These are phyloP conservation scores for Colletotrichum sp. DNA, from an alignment of 2,329 filamentous ascomycete genomes.

Conservation along the genomic window DNA sequence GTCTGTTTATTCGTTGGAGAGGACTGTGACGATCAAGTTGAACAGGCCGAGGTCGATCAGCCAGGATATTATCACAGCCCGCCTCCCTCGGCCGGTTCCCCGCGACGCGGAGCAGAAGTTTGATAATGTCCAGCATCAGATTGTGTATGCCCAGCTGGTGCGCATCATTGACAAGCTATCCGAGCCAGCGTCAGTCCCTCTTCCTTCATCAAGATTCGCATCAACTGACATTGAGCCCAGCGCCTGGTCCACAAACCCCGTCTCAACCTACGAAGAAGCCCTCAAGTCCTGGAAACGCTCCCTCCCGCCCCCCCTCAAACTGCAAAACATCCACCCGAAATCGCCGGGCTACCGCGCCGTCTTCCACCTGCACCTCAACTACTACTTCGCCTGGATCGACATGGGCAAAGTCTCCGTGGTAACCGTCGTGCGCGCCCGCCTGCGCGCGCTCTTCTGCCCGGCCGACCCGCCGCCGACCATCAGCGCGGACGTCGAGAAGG, in stretches of 20 bases:
- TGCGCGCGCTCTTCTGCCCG: constrained; percentile 22
- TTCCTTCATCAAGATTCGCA: accelerated
- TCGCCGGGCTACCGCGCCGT: constrained; percentile 33
- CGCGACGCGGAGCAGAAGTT: constrained; percentile 30
- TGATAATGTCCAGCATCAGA: constrained; percentile 35
- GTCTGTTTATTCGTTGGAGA: constrained; percentile 32
- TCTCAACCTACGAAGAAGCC: constrained; percentile 19
- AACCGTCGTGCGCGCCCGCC: constrained; percentile 29
- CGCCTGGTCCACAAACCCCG: neutral
- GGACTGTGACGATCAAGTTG: constrained; percentile 27
- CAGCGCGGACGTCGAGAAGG: constrained; percentile 14
- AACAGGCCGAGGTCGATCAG: constrained; percentile 27
- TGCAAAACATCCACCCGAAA: constrained; percentile 29
- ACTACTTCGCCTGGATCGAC: constrained; percentile 39
- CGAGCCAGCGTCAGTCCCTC: constrained; percentile 24
- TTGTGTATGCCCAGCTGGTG: constrained; percentile 31
- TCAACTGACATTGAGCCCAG: neutral
- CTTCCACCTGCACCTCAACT: constrained; percentile 39
- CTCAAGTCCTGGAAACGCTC: constrained; percentile 35
- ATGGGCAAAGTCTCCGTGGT: constrained; percentile 38
- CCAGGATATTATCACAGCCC: constrained; percentile 24
- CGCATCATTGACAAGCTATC: constrained; percentile 32
- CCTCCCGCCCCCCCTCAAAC: constrained; percentile 27
- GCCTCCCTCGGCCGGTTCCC: constrained; percentile 20
- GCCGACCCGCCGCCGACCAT: neutral